A percentile compares a stretch with the other conserved stretches of the same genome.
phyloP scores from a whole-genome alignment of 2,329 filamentous ascomycete species.

The Gnomoniopsis smithogilvyi region DNA sequence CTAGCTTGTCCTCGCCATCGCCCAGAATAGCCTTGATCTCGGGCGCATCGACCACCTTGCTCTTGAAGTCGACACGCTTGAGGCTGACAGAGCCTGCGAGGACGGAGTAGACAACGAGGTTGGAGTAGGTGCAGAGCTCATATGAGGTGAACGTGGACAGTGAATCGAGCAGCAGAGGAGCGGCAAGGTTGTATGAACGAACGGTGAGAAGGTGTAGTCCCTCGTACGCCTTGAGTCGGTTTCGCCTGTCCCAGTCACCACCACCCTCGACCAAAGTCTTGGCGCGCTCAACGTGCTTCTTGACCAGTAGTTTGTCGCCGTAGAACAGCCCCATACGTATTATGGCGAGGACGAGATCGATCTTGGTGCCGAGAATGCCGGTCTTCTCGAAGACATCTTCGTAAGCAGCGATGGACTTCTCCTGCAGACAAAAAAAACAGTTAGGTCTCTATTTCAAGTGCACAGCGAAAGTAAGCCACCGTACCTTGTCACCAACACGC shows the following conservation, averaged over 20 bases:
- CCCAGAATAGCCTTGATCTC: slow-evolving; percentile 98
- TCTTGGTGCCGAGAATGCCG: slow-evolving; percentile 94
- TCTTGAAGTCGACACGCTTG: slow-evolving; percentile 98
- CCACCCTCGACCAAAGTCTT: slow-evolving; percentile 88
- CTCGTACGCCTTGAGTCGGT: slow-evolving; percentile 97
- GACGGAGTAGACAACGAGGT: slow-evolving; percentile 91
- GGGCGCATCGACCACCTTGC: slow-evolving; percentile 95
- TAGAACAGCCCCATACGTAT: slow-evolving; percentile 96
- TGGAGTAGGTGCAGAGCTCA: slow-evolving; percentile 96
- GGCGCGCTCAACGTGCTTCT: slow-evolving; percentile 90
- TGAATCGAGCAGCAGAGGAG: slow-evolving; percentile 91
- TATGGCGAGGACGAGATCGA: slow-evolving; percentile 93
- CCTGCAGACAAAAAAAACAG: slow-evolving; percentile 47
- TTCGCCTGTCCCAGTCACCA: slow-evolving; percentile 97
- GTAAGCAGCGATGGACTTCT: slow-evolving; percentile 89
- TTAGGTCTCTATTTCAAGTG: background rate
- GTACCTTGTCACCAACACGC: slow-evolving; percentile 90
- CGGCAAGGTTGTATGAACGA: slow-evolving; percentile 84
- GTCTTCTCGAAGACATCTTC: slow-evolving; percentile 96
- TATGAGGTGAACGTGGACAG: slow-evolving; percentile 98
- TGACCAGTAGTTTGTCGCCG: slow-evolving; percentile 85
- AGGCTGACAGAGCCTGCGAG: slow-evolving; percentile 91
- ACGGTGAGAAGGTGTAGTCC: slow-evolving; percentile 90
- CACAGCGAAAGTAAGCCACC: slow-evolving; percentile 9
- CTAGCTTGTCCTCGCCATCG: slow-evolving; percentile 80